Base-by-base conservation (phyloP, 352 stramenopile species). In the Phytophthora pini region DNA sequence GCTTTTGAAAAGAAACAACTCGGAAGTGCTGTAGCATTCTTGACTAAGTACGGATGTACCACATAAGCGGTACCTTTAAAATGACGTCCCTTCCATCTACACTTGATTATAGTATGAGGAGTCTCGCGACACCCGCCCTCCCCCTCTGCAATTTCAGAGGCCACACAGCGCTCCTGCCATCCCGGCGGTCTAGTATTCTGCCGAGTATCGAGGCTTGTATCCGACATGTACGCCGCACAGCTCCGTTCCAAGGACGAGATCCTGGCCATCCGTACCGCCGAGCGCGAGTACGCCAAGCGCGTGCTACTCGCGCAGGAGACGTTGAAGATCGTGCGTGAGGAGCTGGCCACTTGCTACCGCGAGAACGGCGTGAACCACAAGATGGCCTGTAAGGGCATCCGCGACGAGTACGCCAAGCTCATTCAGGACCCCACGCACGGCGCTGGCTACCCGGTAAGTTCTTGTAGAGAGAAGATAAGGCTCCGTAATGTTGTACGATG, bases 291-390 rank as follows among this genome's bases (percentile, higher is more conserved):
- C 66, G 80, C 79, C 43, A 90, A 93, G 79, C 81, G 84, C 39
- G 47, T 73, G 68, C 78, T 90, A 47, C 67, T 95, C 26, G 83
- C 88, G 36, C 82, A 93, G 60, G 86, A 94, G 74, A 89, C 65
- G 5, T 56, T 95, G 61, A 95, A 94, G 82, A 70, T 94, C 44
- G 86, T 95, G 71, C 85, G 86, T 56, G 88, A 94, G 49, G 86
- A 95, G 68, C 74, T 95, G 62, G 85, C 88, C 56, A 84, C 84
- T 56, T 95, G 88, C 74, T 95, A 95, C 79, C 89, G 92, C 65
- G 87, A 95, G 71, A 80, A 94, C 72, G 88, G 88, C 59, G 84
- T 95, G 47, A 95, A 95, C 79, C 88, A 95, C 85, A 92, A 89
- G 66, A 88, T 94, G 56, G 83, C 80, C 22, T 95, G 88, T 84